Evolutionary conservation across 2,329 filamentous ascomycete species (phyloP).

Genomic region (Chaetothyriales sp.): DNA sequence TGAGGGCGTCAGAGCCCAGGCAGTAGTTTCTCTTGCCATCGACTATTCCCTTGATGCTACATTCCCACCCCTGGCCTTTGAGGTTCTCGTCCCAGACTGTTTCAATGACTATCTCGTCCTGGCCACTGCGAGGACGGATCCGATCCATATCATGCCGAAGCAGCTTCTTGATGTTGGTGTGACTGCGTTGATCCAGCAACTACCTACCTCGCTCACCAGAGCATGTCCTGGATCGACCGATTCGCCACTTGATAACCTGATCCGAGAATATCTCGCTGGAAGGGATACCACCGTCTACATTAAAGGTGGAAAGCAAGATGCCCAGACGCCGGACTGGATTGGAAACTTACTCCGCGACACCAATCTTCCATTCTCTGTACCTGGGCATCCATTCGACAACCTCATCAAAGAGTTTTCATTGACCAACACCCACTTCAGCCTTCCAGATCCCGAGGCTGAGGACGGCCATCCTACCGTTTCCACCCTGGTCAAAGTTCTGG

Average conservation of each 20-base stretch:
- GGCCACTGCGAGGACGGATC: constrained; percentile 58
- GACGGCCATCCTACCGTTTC: constrained; percentile 66
- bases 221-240: constrained; percentile 62
- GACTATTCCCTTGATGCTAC: constrained; percentile 63
- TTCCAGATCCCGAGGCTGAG: constrained; percentile 69
- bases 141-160: constrained; percentile 54
- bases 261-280: constrained; percentile 71
- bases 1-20: constrained; percentile 65
- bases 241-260: constrained; percentile 71
- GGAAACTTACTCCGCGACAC: constrained; percentile 66
- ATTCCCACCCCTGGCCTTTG: constrained; percentile 68
- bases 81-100: constrained; percentile 76
- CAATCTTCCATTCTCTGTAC: constrained; percentile 71
- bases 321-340: constrained; percentile 67
- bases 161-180: constrained; percentile 55
- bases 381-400: constrained; percentile 65
- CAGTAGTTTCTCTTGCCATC: constrained; percentile 59
- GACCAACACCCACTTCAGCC: constrained; percentile 67
- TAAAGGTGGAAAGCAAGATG: constrained; percentile 57
- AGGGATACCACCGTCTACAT: constrained; percentile 68
- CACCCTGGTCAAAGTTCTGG: constrained; percentile 65
- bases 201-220: constrained; percentile 60
- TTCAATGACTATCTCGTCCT: constrained; percentile 57
- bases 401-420: constrained; percentile 80
- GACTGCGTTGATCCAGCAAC: constrained; percentile 54